Conservation (phyloP, 2,329 filamentous ascomycete genomes). For the Tolypocladium inflatum region DNA sequence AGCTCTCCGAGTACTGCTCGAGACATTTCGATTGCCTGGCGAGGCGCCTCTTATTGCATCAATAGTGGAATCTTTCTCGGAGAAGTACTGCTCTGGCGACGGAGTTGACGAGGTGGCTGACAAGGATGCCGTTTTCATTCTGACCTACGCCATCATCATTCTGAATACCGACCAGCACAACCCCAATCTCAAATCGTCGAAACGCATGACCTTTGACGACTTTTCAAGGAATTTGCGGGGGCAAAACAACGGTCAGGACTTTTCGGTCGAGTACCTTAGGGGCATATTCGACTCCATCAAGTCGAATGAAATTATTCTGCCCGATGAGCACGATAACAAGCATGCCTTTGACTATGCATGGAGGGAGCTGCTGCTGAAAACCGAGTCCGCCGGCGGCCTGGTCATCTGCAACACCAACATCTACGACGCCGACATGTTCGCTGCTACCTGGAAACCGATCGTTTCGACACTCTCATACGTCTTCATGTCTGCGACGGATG, state of each 20-base stretch:
- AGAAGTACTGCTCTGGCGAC: conserved; percentile 67
- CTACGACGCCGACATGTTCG: conserved; percentile 96
- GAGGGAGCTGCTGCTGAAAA: conserved; percentile 87
- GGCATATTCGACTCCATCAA: conserved; percentile 88
- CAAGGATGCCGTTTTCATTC: conserved; percentile 78
- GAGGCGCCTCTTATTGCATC: conserved; percentile 89
- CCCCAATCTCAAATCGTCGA: conserved; percentile 68
- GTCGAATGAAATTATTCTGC: conserved; percentile 88
- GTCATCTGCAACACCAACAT: conserved; percentile 82
- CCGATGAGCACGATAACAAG: conserved; percentile 94
- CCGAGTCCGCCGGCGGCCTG: conserved; percentile 63
- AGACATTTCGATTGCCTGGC: conserved; percentile 86
- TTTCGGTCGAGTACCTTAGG: conserved; percentile 72
- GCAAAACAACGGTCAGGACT: conserved; percentile 79
- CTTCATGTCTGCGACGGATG: conserved; percentile 97
- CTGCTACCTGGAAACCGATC: conserved; percentile 89
- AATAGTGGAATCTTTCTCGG: conserved; percentile 79
- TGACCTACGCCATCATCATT: conserved; percentile 96
- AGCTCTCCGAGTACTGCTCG: conserved; percentile 75
- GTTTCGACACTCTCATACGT: conserved; percentile 93
- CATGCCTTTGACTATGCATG: conserved; percentile 96
- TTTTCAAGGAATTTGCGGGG: conserved; percentile 87
- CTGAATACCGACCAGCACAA: conserved; percentile 96
- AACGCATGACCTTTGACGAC: conserved; percentile 75
- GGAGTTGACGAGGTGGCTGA: conserved; percentile 69